These are phyloP conservation scores for Sphaerulina vaccinii DNA, from an alignment of 2,329 filamentous ascomycete species.

Conservation along the genomic window DNA sequence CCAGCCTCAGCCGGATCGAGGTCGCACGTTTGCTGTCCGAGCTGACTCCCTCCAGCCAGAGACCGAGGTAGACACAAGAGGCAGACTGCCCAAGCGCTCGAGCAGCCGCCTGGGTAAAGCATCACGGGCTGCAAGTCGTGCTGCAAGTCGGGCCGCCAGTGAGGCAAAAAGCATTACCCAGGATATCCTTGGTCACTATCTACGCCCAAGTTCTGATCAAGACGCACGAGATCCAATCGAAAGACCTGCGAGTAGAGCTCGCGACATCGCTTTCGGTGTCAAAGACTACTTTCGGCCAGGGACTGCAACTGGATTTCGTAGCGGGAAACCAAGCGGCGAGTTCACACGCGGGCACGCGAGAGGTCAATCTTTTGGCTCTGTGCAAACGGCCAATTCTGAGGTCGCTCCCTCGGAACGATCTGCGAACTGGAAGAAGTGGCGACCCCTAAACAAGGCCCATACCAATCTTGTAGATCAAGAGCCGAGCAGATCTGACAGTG, in stretches of 20 bases:
- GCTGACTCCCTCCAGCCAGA: conserved; percentile 10
- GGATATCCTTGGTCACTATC: conserved; percentile 21
- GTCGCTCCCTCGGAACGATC: conserved; percentile 21
- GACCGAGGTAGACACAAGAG: conserved; percentile 15
- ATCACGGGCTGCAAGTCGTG: conserved; percentile 22
- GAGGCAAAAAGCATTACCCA: conserved; percentile 26
- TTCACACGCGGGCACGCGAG: conserved; percentile 32
- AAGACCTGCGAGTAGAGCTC: conserved; percentile 21
- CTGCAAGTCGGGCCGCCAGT: conserved; percentile 21
- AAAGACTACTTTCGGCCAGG: conserved; percentile 45
- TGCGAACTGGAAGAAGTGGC: conserved; percentile 18
- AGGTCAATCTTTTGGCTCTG: conserved; percentile 29
- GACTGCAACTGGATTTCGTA: conserved; percentile 24
- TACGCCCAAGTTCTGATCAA: conserved; percentile 14
- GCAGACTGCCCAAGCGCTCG: conserved; percentile 16
- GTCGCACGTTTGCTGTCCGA: conserved; percentile 10
- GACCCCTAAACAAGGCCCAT: conserved; percentile 16
- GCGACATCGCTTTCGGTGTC: conserved; percentile 39
- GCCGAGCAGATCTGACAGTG: conserved; percentile 11
- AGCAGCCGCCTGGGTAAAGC: conserved; percentile 20
- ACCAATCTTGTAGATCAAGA: conserved; percentile 15
- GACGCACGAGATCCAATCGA: conserved; percentile 11
- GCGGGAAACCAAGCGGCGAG: conserved; percentile 31
- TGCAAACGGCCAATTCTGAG: conserved; percentile 26
- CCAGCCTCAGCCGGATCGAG: conserved; percentile 10